A percentile compares a stretch with the other conserved stretches of the same genome.
These are phyloP conservation scores for Serendipita sp. DNA, from an alignment of 768 basidiomycete genomes.

Conservation along the genomic window DNA sequence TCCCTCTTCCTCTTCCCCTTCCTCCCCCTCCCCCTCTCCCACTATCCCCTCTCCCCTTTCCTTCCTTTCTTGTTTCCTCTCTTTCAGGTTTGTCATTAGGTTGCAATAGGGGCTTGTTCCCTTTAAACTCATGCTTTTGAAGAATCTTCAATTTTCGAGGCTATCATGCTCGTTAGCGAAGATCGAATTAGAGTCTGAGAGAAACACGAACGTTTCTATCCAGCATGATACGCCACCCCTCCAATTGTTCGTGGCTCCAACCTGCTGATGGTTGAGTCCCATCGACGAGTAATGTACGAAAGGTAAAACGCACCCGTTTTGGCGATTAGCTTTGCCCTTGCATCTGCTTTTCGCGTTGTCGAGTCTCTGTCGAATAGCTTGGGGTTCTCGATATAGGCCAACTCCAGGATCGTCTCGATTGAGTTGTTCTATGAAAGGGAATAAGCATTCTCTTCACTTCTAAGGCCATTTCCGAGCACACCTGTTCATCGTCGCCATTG, in stretches of 20 bases:
- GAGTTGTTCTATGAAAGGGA: constrained; percentile 11
- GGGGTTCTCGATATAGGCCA: constrained; percentile 59
- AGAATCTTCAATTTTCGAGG: constrained; percentile 60
- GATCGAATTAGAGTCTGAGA: constrained; percentile 1
- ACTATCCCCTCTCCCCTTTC: constrained; percentile 19
- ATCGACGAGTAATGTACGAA: neutral
- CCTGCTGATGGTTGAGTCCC: constrained; percentile 23
- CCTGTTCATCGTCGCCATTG: constrained; percentile 17
- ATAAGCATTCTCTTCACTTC: constrained; percentile 11
- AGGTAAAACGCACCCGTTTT: constrained; percentile 38
- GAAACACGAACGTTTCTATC: constrained; percentile 58
- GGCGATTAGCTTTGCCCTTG: constrained; percentile 44
- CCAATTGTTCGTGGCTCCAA: constrained; percentile 72
- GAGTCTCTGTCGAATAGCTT: constrained; percentile 64
- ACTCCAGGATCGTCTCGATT: constrained; percentile 49
- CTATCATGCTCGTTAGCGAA: constrained; percentile 19
- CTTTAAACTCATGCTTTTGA: constrained; percentile 59
- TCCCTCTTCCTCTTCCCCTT: constrained; percentile 23
- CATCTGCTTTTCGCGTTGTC: constrained; percentile 51
- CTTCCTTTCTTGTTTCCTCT: constrained; percentile 14
- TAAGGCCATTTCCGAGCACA: constrained; percentile 5
- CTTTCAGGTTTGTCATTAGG: constrained; percentile 11
- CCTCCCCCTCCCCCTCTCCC: constrained; percentile 21
- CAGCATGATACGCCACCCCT: constrained; percentile 83
- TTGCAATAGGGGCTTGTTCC: constrained; percentile 28